A percentile compares a stretch with the other conserved stretches of the same genome.
Conservation (phyloP, 768 basidiomycete genomes). For the Auricularia heimuer region DNA sequence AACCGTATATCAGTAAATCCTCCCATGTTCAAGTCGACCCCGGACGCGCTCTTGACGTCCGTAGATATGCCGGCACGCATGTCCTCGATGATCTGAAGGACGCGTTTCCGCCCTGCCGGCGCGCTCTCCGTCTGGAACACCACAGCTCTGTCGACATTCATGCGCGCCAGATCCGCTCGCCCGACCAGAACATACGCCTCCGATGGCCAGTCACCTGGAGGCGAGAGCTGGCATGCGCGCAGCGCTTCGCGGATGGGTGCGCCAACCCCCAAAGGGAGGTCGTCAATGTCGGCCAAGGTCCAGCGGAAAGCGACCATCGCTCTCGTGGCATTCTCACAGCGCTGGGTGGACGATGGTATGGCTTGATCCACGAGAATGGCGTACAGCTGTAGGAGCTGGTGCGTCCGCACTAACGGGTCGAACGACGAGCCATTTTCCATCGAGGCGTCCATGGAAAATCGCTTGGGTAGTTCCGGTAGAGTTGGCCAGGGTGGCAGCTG, state of each 20-base stretch:
- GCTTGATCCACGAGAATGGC: conserved; percentile 9
- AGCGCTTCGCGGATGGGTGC: conserved; percentile 77
- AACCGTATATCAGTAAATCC: conserved; percentile 80
- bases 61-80: background rate
- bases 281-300: conserved; percentile 39
- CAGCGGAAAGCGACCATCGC: conserved; percentile 41
- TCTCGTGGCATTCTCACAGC: conserved; percentile 56
- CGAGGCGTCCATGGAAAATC: background rate
- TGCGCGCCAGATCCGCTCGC: conserved; percentile 63
- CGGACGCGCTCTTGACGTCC: conserved; percentile 26
- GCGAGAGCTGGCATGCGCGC: conserved; percentile 72
- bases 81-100: conserved; percentile 2
- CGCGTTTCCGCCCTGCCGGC: background rate
- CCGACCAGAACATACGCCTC: conserved; percentile 60
- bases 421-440: conserved; percentile 8
- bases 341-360: conserved; percentile 14
- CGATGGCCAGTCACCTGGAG: conserved; percentile 65
- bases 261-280: conserved; percentile 58
- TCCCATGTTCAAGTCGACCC: conserved; percentile 61
- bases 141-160: conserved; percentile 11
- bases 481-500: background rate
- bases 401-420: background rate
- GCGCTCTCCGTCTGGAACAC: background rate
- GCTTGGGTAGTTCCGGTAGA: background rate
- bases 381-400: conserved; percentile 10